These are phyloP conservation scores for Inga laurina DNA, from an alignment of 306 rosid species.

Conservation along the genomic window DNA sequence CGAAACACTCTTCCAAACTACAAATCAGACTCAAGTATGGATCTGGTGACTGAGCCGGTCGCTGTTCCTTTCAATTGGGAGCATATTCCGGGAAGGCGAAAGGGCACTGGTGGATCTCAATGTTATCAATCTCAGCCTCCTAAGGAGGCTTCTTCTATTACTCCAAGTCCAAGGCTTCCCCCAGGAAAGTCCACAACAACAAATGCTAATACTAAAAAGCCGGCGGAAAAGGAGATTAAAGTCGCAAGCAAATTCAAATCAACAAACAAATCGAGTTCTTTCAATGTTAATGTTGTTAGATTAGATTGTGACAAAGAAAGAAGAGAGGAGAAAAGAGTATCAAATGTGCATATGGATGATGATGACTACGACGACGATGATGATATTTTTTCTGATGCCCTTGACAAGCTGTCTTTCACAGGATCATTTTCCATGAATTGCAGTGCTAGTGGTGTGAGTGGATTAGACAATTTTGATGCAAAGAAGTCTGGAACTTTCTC, in stretches of 20 bases:
- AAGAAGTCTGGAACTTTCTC: constrained; percentile 53
- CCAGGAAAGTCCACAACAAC: constrained; percentile 45
- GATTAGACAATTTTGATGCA: constrained; percentile 49
- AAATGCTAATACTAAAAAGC: constrained; percentile 5
- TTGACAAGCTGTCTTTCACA: constrained; percentile 59
- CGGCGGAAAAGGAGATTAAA: constrained; percentile 34
- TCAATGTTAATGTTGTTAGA: constrained; percentile 25
- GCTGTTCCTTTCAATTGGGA: constrained; percentile 93
- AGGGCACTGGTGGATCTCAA: constrained; percentile 46
- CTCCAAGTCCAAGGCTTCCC: constrained; percentile 52
- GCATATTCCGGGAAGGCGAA: constrained; percentile 70
- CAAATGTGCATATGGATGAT: constrained; percentile 25
- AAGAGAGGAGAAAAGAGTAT: constrained; percentile 38
- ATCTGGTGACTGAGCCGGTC: constrained; percentile 81
- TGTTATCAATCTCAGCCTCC: constrained; percentile 30
- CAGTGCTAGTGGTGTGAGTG: constrained; percentile 67
- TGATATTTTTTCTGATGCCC: constrained; percentile 66
- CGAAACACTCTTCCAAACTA: constrained; percentile 36
- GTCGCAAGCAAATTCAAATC: constrained; percentile 23
- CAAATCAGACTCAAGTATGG: constrained; percentile 47
- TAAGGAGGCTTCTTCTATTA: constrained; percentile 39
- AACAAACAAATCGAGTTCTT: constrained; percentile 30
- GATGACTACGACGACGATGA: constrained; percentile 49
- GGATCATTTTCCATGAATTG: constrained; percentile 70
- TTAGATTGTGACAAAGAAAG: constrained; percentile 35